Evolutionary conservation across 495 filamentous ascomycete species (phyloP).

Genomic region (Trichoderma orchidacearum): DNA sequence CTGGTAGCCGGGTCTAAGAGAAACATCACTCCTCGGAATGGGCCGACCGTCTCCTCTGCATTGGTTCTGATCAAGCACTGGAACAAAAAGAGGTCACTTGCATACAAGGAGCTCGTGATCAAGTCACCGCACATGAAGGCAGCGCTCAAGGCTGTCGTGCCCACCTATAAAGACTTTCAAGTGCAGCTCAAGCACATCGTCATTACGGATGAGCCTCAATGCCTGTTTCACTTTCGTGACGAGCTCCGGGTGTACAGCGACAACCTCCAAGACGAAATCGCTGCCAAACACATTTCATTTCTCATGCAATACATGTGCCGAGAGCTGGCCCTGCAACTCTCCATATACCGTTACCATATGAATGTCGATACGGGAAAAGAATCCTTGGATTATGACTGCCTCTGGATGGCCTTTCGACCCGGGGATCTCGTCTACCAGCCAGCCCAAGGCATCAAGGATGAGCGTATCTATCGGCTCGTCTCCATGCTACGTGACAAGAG

Average conservation of each 20-base stretch:
- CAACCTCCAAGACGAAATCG: conserved; percentile 1
- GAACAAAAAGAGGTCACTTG: not conserved
- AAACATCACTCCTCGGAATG: not conserved
- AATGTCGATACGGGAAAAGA: not conserved
- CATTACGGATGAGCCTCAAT: not conserved
- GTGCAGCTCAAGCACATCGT: not conserved
- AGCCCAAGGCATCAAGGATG: not conserved
- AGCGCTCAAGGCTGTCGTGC: not conserved
- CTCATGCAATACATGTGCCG: conserved; percentile 2
- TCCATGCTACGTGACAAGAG: conserved; percentile 39
- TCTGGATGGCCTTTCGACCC: conserved; percentile 8
- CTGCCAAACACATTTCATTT: conserved; percentile 1
- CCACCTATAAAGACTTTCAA: not conserved
- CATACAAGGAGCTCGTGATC: conserved; percentile 3
- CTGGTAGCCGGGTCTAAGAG: not conserved
- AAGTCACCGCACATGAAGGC: conserved; percentile 5
- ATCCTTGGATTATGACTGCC: not conserved
- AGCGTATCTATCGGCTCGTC: not conserved
- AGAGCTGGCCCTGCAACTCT: not conserved
- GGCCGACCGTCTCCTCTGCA: conserved; percentile 3
- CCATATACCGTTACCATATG: not conserved
- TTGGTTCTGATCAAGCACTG: conserved; percentile 5
- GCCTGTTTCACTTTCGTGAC: conserved; percentile 5
- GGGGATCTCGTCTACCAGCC: conserved; percentile 5
- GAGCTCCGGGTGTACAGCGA: conserved; percentile 1